Percentiles rank a stretch among this genome's conserved stretches.
These are phyloP conservation scores for Cynara cardunculus DNA, from an alignment of 129 eudicot genomes.

Conservation along the genomic window DNA sequence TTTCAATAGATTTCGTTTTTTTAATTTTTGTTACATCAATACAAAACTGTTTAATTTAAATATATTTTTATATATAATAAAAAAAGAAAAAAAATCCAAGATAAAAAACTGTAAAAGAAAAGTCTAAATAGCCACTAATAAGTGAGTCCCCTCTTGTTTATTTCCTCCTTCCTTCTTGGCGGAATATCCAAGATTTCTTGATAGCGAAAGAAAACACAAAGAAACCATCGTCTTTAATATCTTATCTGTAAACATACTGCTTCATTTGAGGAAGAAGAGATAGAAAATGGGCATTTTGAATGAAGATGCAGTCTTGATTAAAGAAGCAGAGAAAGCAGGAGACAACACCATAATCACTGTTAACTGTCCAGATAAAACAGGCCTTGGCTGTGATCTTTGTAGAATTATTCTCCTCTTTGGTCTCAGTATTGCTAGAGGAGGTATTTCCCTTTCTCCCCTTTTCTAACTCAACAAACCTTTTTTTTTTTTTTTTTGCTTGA, in stretches of 20 bases:
- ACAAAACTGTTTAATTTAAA: not conserved
- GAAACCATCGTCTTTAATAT: not conserved
- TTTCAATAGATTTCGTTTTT: too few relatives aligned
- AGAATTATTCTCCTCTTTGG: constrained; percentile 59
- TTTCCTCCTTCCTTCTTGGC: constrained; percentile 14
- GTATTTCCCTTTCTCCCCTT: constrained; percentile 15
- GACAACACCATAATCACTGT: constrained; percentile 60
- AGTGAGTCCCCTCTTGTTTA: constrained; percentile 10
- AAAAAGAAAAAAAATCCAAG: not conserved
- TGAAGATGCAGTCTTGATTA: constrained; percentile 63
- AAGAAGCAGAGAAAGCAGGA: constrained; percentile 40
- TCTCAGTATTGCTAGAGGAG: constrained; percentile 69
- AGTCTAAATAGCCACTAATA: constrained; percentile 21
- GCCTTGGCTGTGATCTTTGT: constrained; percentile 74
- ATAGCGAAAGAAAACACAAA: not conserved
- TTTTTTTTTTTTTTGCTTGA: not conserved
- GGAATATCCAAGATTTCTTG: constrained; percentile 29
- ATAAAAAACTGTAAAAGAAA: constrained; percentile 16
- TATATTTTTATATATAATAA: too few relatives aligned
- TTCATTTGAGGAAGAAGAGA: not conserved
- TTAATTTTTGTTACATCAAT: too few relatives aligned
- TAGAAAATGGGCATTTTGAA: constrained; percentile 47
- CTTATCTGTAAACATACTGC: constrained; percentile 20
- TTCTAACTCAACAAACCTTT: not conserved
- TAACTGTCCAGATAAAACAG: constrained; percentile 75